Evolutionary conservation across 1,284 basidiomycete species (phyloP), one percentile per base, ranked within the genome.

Genomic region (Malassezia slooffiae): DNA sequence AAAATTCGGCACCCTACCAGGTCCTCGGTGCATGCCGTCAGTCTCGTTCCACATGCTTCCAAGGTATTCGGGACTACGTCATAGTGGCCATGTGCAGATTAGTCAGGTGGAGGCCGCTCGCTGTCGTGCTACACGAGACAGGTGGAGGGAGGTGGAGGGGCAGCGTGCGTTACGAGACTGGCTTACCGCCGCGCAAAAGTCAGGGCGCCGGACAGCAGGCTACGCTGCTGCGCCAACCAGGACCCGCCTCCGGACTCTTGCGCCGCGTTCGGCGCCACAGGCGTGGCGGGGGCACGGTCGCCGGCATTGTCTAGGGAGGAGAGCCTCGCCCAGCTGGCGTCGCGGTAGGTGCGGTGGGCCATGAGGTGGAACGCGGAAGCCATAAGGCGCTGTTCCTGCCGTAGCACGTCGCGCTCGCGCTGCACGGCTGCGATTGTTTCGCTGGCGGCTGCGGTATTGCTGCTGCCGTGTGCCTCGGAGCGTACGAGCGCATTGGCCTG

Each of bases 191-290:
- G 29, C 5, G 43, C 11, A 12, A 47, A 27, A 8, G 34, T 24
- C n/a, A 48, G 32, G 2, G 46, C 46, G 2, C 23, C 35, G 2
- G 46, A 28, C 2, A 48, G n/a, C 1, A 32, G 31, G n/a, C 22
- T 21, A 8, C 46, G 46, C 29, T 48, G 46, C 23, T 42, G 46
- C 9, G 40, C 34, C 5, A 48, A 23, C 46, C 46, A 48, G 11
- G 46, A 41, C 3, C n/a, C n/a, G n/a, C n/a, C n/a, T n/a, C n/a
- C n/a, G n/a, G n/a, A n/a, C n/a, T n/a, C n/a, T n/a, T n/a, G n/a
- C n/a, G n/a, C n/a, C n/a, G 30, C 22, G 12, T 32, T 27, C 5
- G 20, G 20, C 12, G 28, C 13, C 2, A 27, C 3, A 10, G 26
- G 4, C 13, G 23, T 13, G 27, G 37, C 10, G 27, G 19, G 19